Conservation (phyloP, 2,329 filamentous ascomycete species). For the Dryadomyces quercivorus region DNA sequence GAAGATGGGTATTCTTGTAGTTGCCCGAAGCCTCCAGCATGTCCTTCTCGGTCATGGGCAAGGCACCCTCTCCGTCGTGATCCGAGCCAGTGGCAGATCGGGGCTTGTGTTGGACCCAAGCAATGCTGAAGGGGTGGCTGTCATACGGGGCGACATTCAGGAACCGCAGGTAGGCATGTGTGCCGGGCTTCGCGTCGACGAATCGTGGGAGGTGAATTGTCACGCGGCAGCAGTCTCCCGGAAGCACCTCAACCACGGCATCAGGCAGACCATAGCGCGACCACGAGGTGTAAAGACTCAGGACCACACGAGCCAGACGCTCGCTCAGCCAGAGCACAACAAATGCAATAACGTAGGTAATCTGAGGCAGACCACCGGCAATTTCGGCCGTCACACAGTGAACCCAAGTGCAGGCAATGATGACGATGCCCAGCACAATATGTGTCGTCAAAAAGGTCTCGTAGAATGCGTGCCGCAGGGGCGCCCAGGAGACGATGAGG, state of each 20-base stretch:
- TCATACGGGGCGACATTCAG: conserved; percentile 55
- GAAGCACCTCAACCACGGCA: conserved; percentile 54
- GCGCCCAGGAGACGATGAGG: conserved; percentile 58
- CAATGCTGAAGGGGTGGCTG: conserved; percentile 67
- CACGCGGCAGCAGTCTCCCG: conserved; percentile 57
- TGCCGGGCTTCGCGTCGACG: conserved; percentile 54
- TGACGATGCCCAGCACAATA: conserved; percentile 58
- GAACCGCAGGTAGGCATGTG: conserved; percentile 65
- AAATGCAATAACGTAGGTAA: conserved; percentile 62
- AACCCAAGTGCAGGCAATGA: conserved; percentile 61
- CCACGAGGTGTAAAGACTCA: conserved; percentile 56
- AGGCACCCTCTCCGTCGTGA: conserved; percentile 10
- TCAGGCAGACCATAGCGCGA: conserved; percentile 46
- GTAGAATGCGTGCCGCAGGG: conserved; percentile 87
- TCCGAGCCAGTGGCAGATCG: conserved; percentile 19
- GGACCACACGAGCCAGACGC: conserved; percentile 41
- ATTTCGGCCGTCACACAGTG: conserved; percentile 60
- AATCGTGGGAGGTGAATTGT: conserved; percentile 58
- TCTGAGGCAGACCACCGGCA: conserved; percentile 54
- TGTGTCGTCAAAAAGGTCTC: conserved; percentile 89
- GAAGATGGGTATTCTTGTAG: conserved; percentile 20
- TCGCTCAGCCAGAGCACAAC: conserved; percentile 70
- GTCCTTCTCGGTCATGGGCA: conserved; percentile 27
- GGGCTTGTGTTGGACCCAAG: conserved; percentile 52
- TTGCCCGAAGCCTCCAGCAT: background rate